Conservation (phyloP, 2,329 filamentous ascomycete genomes). For the Cytospora schulzeri region DNA sequence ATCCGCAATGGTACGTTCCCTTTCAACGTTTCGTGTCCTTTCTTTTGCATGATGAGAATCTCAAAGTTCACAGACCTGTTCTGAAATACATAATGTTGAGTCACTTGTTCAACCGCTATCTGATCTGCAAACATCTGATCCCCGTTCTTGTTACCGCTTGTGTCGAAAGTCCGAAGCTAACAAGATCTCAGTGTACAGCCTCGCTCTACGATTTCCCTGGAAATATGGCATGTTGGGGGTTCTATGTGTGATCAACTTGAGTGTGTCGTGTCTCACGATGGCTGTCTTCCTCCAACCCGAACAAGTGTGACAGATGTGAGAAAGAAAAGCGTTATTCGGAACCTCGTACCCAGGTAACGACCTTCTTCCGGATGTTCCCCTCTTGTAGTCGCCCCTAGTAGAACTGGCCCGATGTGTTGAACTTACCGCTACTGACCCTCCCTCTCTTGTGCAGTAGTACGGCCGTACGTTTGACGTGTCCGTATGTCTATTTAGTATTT, state of each 20-base stretch:
- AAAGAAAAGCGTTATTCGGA: not conserved
- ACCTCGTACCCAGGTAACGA: not conserved
- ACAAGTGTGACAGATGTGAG: not conserved
- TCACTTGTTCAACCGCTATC: slow-evolving; percentile 81
- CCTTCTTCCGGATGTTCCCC: not conserved
- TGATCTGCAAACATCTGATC: slow-evolving; percentile 48
- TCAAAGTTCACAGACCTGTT: slow-evolving; percentile 82
- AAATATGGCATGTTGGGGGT: not conserved
- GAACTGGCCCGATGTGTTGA: not conserved
- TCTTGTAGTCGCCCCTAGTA: not conserved
- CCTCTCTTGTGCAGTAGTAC: not conserved
- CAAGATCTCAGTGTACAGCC: slow-evolving; percentile 1
- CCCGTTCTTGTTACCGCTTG: slow-evolving; percentile 23
- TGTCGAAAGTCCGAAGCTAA: slow-evolving; percentile 22
- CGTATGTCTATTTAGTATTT: not conserved
- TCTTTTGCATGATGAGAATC: slow-evolving; percentile 69
- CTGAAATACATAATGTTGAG: slow-evolving; percentile 71
- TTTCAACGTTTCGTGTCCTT: slow-evolving; percentile 17
- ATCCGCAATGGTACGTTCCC: slow-evolving; percentile 43
- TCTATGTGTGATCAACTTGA: not conserved
- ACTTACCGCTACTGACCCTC: too few relatives aligned
- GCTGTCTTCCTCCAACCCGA: not conserved
- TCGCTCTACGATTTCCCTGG: not conserved
- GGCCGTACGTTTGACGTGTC: too few relatives aligned
- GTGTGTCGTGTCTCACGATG: not conserved